Percentiles rank a stretch among this genome's conserved stretches.
Evolutionary conservation across 768 basidiomycete species (phyloP).

Genomic region (Psilocybe tampanensis): DNA sequence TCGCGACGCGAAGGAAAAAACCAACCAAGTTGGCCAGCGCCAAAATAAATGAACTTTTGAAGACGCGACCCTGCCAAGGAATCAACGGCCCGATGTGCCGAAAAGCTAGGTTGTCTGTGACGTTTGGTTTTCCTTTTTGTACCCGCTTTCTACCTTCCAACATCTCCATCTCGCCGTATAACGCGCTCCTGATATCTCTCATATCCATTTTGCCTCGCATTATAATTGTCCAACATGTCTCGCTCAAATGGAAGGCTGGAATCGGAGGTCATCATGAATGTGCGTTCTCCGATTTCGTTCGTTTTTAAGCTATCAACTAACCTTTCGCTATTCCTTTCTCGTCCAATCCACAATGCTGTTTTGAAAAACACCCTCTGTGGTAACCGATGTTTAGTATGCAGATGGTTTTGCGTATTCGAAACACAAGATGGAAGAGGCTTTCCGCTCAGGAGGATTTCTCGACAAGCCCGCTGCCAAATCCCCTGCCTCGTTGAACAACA

Average conservation of each 20-base stretch:
- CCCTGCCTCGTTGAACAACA: conserved; percentile 8
- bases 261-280: conserved; percentile 68
- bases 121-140: too few relatives aligned
- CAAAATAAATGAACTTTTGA: too few relatives aligned
- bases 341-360: too few relatives aligned
- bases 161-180: not conserved
- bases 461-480: conserved; percentile 57
- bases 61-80: not conserved
- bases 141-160: not conserved
- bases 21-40: too few relatives aligned
- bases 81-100: not conserved
- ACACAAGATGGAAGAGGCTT: conserved; percentile 66
- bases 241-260: conserved; percentile 58
- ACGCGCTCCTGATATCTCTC: not conserved
- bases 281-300: conserved; percentile 30
- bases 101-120: too few relatives aligned
- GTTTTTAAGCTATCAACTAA: not conserved
- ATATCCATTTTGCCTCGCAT: not conserved
- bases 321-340: not conserved
- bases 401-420: conserved; percentile 74
- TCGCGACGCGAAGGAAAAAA: too few relatives aligned
- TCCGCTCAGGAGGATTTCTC: conserved; percentile 54
- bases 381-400: conserved; percentile 47
- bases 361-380: too few relatives aligned
- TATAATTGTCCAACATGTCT: conserved; percentile 26